Base-by-base conservation (phyloP, 139 green algal genomes). In the Cymbomonas tetramitiformis region DNA sequence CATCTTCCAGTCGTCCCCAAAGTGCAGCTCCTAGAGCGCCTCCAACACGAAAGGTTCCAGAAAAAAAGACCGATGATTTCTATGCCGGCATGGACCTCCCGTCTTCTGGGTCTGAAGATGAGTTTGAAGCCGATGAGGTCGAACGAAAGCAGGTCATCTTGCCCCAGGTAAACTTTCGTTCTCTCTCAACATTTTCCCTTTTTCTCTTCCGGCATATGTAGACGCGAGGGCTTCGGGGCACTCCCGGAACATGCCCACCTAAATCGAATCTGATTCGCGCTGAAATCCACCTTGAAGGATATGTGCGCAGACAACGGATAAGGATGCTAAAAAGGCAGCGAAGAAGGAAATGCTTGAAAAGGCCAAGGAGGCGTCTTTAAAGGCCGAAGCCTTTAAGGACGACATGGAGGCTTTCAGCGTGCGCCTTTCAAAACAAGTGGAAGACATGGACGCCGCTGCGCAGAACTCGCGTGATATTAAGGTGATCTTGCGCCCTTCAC, bases 391-490 rank as follows among this genome's bases (percentile, higher is more conserved):
- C 5, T 39, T 58, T 23, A 52, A 40, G 3, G 34, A 66, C 38
- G 83, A n/a, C n/a, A n/a, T n/a, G n/a, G n/a, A n/a, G n/a, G n/a
- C n/a, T n/a, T n/a, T n/a, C n/a, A n/a, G n/a, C n/a, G n/a, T n/a
- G n/a, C n/a, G n/a, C n/a, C n/a, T n/a, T n/a, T n/a, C n/a, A n/a
- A n/a, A n/a, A n/a, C n/a, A n/a, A n/a, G n/a, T n/a, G n/a, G n/a
- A n/a, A n/a, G n/a, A n/a, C n/a, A n/a, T n/a, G n/a, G n/a, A n/a
- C n/a, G n/a, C n/a, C n/a, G n/a, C n/a, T n/a, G n/a, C n/a, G n/a
- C n/a, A n/a, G n/a, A n/a, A n/a, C n/a, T n/a, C 86, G 1, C 86
- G 76, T 23, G 90, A 97, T 57, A 84, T 97, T 65, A 96, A 96
- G 77, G 88, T 93, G 46, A n/a, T n/a, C n/a, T n/a, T n/a, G n/a